Evolutionary conservation across 306 rosid species (phyloP), one percentile per base, ranked within the genome.

Genomic region (Prunus mira): DNA sequence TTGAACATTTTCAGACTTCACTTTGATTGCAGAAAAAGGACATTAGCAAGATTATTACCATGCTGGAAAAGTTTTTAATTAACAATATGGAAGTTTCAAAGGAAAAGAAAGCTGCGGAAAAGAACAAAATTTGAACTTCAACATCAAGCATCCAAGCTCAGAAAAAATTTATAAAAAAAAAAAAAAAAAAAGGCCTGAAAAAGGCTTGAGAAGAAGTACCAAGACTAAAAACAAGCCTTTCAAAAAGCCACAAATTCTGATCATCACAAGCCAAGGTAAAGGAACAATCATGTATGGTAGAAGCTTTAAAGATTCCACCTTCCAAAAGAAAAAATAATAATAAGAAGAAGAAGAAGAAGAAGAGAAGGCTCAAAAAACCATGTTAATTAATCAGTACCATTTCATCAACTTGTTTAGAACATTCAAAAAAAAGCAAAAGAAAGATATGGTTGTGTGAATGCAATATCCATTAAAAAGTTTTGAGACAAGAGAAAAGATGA

Each of bases 61-160:
- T 4, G 71, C 69, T 72, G 78, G 65, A 79, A 68, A 52, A 75
- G 74, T 68, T 22, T 19, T 58, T 58, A 24, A 9, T 12, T 5
- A 61, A 9, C 9, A 47, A 47, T 13, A 47, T 47, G 65, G 15
- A 60, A 15, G 38, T 60, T 60, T 60, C 12, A 51, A 30, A 67
- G 20, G 30, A 67, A 32, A 19, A 13, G 14, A 61, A 55, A 47
- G 69, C 28, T 73, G 76, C 9, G 85, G 77, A 86, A 86, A 9
- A 72, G 86, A 86, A 86, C 89, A 89, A 88, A 86, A 76, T 76
- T 78, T 69, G 86, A 80, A 85, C 85, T 82, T 87, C 79, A 87
- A 83, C 88, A 89, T 89, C 83, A 89, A 84, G 85, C 83, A 76
- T 84, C 85, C 71, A 74, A 79, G 63, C 84, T 70, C 78, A 60